A percentile compares a stretch with the other conserved stretches of the same genome.
These are phyloP conservation scores for Alternaria infectoria DNA, from an alignment of 2,329 filamentous ascomycete species.

Conservation along the genomic window DNA sequence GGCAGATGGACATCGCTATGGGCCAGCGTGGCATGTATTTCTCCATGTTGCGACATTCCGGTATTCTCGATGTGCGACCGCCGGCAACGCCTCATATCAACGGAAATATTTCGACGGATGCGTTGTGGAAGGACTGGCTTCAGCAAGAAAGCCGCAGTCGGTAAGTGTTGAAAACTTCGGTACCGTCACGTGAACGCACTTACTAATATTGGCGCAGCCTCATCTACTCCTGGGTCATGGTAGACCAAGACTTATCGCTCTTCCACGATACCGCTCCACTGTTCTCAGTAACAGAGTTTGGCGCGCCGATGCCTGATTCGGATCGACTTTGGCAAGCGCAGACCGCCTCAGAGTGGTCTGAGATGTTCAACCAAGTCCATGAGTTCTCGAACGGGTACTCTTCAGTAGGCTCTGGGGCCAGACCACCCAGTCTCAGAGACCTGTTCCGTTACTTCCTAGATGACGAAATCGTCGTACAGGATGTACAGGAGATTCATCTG, in stretches of 20 bases:
- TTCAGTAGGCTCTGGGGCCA: constrained; percentile 59
- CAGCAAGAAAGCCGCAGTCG: constrained; percentile 68
- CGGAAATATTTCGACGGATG: constrained; percentile 53
- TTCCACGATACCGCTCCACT: constrained; percentile 54
- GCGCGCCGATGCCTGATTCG: constrained; percentile 67
- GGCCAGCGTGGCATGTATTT: constrained; percentile 76
- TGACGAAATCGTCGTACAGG: constrained; percentile 63
- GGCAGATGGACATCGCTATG: constrained; percentile 79
- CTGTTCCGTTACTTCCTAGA: constrained; percentile 72
- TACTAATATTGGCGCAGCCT: constrained; percentile 54
- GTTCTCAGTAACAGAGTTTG: constrained; percentile 69
- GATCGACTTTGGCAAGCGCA: constrained; percentile 69
- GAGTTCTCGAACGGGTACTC: constrained; percentile 61
- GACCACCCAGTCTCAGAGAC: constrained; percentile 66
- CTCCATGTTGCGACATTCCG: constrained; percentile 73
- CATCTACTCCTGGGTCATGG: constrained; percentile 77
- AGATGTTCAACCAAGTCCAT: constrained; percentile 65
- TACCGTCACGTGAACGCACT: constrained; percentile 25
- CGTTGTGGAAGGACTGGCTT: constrained; percentile 69
- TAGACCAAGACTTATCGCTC: constrained; percentile 66
- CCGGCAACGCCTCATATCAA: constrained; percentile 55
- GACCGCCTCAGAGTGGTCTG: constrained; percentile 65
- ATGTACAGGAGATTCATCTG: constrained; percentile 55
- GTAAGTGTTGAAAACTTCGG: constrained; percentile 50
- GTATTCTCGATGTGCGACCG: constrained; percentile 65